phyloP scores from a whole-genome alignment of 768 basidiomycete genomes.

The Psilocybe cubensis region DNA sequence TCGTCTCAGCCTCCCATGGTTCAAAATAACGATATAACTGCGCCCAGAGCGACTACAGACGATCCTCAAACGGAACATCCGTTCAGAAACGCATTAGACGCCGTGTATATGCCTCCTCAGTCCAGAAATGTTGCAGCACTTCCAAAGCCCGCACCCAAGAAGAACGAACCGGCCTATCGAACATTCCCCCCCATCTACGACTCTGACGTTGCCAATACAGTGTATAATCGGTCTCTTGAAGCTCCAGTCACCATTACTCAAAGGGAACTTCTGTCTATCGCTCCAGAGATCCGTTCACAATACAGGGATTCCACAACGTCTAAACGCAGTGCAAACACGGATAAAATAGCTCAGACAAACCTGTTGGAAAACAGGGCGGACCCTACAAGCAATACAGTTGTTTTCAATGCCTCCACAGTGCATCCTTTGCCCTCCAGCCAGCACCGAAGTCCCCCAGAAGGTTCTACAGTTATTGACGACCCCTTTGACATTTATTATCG shows the following conservation, averaged over 20 bases:
- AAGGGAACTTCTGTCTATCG: constrained; percentile 20
- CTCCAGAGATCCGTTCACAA: constrained; percentile 21
- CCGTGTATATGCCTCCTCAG: constrained; percentile 18
- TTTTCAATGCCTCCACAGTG: not conserved
- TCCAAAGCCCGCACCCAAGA: not conserved
- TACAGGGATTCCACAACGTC: constrained; percentile 19
- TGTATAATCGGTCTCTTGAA: constrained; percentile 20
- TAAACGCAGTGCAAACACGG: not conserved
- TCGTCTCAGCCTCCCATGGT: not conserved
- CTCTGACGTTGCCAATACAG: constrained; percentile 11
- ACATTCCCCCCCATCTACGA: constrained; percentile 23
- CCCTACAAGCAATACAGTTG: not conserved
- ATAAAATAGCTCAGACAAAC: not conserved
- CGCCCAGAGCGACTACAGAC: not conserved
- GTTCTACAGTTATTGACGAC: constrained; percentile 2
- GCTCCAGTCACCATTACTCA: constrained; percentile 19
- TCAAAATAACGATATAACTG: too few species aligned
- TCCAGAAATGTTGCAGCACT: constrained; percentile 15
- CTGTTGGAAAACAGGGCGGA: not conserved
- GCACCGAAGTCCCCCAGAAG: constrained; percentile 2
- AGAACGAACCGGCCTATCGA: constrained; percentile 19
- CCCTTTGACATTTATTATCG: constrained; percentile 10
- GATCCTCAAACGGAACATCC: constrained; percentile 8
- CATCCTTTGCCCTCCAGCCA: not conserved
- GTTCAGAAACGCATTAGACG: constrained; percentile 14